A percentile compares a stretch with the other conserved stretches of the same genome.
phyloP scores from a whole-genome alignment of 768 basidiomycete species.

The Lactifluus subvellereus region DNA sequence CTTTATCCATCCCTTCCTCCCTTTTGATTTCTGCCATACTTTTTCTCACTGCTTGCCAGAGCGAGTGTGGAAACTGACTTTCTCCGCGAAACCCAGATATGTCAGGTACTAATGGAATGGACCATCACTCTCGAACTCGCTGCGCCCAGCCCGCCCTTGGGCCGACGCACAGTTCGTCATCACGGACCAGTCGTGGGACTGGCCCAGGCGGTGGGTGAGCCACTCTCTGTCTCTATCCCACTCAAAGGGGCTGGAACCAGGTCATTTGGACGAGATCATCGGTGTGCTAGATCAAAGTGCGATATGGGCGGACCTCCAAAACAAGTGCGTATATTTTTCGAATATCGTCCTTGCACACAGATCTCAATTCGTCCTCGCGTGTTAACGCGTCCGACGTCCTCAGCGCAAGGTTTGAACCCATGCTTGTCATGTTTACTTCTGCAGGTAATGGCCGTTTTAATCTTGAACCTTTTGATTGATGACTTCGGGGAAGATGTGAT shows the following conservation, averaged over 20 bases:
- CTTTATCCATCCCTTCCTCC: no score
- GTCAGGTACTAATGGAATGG: slow-evolving; percentile 27
- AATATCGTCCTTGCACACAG: no score
- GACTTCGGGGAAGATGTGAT: no score
- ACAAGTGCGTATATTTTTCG: slow-evolving; percentile 36
- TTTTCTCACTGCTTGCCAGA: no score
- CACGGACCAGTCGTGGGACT: slow-evolving; percentile 28
- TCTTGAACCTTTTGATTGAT: slow-evolving; percentile 12
- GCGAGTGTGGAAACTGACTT: slow-evolving; percentile 25
- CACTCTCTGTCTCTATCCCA: slow-evolving; percentile 21
- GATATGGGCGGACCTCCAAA: slow-evolving; percentile 43
- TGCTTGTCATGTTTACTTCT: no score
- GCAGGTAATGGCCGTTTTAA: not conserved
- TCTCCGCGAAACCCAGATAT: slow-evolving; percentile 28
- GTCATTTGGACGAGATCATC: no score
- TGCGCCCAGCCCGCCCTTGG: slow-evolving; percentile 52
- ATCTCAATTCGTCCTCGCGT: slow-evolving; percentile 2
- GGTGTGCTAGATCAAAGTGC: slow-evolving; percentile 35
- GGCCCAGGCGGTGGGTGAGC: slow-evolving; percentile 27
- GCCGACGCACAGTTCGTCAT: slow-evolving; percentile 48
- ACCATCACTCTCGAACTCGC: slow-evolving; percentile 35
- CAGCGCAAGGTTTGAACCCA: slow-evolving; percentile 24
- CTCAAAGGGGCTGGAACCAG: no score
- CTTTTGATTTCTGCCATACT: no score
- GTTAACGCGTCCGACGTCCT: slow-evolving; percentile 22